Percentiles rank a stretch among this genome's conserved stretches.
Conservation (phyloP, 73 alveolate species). For the Paramecium sonneborni region DNA sequence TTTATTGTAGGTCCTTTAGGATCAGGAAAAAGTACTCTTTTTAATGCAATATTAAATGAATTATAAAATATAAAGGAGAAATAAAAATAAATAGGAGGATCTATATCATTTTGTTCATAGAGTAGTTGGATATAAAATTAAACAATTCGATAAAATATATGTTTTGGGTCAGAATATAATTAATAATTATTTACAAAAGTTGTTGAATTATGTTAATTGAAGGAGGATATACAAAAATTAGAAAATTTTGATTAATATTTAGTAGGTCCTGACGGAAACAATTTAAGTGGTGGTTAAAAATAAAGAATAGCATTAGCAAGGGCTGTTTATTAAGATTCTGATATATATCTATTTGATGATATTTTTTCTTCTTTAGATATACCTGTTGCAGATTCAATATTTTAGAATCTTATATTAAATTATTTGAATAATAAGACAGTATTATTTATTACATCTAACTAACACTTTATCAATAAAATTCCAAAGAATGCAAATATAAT, state of each 20-base stretch:
- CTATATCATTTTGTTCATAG: slow-evolving; percentile 67
- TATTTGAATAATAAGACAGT: not conserved
- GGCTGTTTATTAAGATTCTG: slow-evolving; percentile 70
- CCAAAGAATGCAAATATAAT: not conserved
- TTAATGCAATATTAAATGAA: slow-evolving; percentile 19
- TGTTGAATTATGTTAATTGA: slow-evolving; percentile 69
- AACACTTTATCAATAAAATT: not conserved
- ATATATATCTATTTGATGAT: slow-evolving; percentile 71
- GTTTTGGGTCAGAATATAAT: slow-evolving; percentile 68
- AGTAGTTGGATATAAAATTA: slow-evolving; percentile 76
- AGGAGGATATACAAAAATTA: slow-evolving; percentile 70
- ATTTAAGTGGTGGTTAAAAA: slow-evolving; percentile 85
- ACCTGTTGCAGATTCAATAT: not conserved
- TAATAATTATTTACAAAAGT: slow-evolving; percentile 66
- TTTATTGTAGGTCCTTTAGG: slow-evolving; percentile 2
- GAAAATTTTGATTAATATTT: slow-evolving; percentile 72
- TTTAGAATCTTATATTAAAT: not conserved
- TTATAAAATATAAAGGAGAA: not conserved
- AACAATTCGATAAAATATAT: slow-evolving; percentile 76
- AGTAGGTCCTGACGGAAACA: slow-evolving; percentile 83
- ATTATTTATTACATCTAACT: not conserved
- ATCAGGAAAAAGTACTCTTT: slow-evolving; percentile 20
- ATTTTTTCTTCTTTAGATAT: slow-evolving; percentile 38
- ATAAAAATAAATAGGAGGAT: slow-evolving; percentile 31
- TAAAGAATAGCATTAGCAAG: slow-evolving; percentile 79